These are phyloP conservation scores for Panaeolus cyanescens DNA, from an alignment of 768 basidiomycete genomes.

Conservation along the genomic window DNA sequence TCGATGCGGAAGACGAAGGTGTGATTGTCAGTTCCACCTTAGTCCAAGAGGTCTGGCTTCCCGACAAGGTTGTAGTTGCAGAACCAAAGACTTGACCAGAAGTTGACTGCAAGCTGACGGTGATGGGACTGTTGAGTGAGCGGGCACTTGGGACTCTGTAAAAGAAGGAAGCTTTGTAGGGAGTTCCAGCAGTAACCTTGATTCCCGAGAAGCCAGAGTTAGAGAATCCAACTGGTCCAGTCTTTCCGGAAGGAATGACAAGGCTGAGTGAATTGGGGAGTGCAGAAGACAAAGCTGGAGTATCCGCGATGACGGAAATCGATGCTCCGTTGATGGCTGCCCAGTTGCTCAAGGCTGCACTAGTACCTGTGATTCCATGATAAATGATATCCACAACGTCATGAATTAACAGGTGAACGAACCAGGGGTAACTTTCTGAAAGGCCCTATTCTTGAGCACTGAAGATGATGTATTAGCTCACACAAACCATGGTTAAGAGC, in stretches of 20 bases:
- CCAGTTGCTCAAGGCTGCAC: not conserved
- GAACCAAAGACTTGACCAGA: not conserved
- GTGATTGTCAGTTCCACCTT: not conserved
- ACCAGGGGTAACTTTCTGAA: not conserved
- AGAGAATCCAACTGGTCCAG: not conserved
- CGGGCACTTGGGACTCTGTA: not conserved
- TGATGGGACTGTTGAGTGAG: not conserved
- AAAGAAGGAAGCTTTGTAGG: not conserved
- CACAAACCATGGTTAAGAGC: not conserved
- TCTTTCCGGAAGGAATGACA: not conserved
- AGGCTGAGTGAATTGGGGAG: not conserved
- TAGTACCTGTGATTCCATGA: too few species aligned
- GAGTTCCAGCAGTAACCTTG: not conserved
- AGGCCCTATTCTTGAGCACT: not conserved
- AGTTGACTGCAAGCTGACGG: not conserved
- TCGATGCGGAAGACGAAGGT: not conserved
- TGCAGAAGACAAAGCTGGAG: not conserved
- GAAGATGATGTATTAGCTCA: not conserved
- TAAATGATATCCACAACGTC: too few species aligned
- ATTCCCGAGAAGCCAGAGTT: not conserved
- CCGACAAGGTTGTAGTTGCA: not conserved
- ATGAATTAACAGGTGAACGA: too few species aligned
- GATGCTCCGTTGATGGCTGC: not conserved
- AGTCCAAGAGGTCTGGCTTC: not conserved
- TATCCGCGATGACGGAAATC: not conserved